phyloP scores from a whole-genome alignment of 1,139 yeast species.

The Entelexis paramagnoliae region DNA sequence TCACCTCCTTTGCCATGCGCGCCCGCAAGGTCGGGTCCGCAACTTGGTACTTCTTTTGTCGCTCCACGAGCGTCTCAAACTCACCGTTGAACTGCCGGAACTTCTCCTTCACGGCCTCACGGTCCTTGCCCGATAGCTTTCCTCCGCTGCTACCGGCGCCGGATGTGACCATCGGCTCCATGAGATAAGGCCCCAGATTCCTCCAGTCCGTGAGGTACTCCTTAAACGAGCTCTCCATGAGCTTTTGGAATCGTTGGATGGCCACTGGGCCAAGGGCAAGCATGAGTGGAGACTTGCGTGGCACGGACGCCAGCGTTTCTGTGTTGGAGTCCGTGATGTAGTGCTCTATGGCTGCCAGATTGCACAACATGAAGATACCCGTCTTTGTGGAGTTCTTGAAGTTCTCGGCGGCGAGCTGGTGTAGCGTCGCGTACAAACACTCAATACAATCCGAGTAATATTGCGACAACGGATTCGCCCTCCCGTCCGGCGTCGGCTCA shows the following conservation, averaged over 20 bases:
- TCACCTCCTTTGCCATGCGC: constrained; percentile 54
- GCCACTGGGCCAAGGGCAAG: constrained; percentile 55
- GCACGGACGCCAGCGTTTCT: constrained; percentile 10
- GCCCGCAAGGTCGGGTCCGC: constrained; percentile 57
- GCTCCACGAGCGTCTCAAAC: constrained; percentile 60
- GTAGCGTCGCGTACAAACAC: constrained; percentile 15
- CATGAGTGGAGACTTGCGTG: constrained; percentile 37
- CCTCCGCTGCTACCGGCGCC: constrained; percentile 25
- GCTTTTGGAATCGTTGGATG: constrained; percentile 50
- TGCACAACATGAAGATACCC: constrained; percentile 65
- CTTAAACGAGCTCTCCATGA: constrained; percentile 66
- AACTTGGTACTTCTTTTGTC: constrained; percentile 54
- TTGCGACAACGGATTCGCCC: constrained; percentile 21
- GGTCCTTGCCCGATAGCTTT: constrained; percentile 53
- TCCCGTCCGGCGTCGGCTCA: constrained; percentile 19
- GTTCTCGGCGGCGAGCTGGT: constrained; percentile 11
- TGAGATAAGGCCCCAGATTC: constrained; percentile 59
- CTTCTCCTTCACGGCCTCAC: constrained; percentile 75
- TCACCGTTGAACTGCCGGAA: constrained; percentile 73
- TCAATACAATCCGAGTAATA: constrained; percentile 22
- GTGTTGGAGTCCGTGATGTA: constrained; percentile 38
- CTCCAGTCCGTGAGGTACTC: constrained; percentile 79
- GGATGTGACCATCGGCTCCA: constrained; percentile 37
- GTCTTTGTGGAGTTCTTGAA: constrained; percentile 29
- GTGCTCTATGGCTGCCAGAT: constrained; percentile 64